A percentile compares a stretch with the other conserved stretches of the same genome.
Evolutionary conservation across 306 rosid genomes (phyloP).

Genomic region (Fagus sylvatica): DNA sequence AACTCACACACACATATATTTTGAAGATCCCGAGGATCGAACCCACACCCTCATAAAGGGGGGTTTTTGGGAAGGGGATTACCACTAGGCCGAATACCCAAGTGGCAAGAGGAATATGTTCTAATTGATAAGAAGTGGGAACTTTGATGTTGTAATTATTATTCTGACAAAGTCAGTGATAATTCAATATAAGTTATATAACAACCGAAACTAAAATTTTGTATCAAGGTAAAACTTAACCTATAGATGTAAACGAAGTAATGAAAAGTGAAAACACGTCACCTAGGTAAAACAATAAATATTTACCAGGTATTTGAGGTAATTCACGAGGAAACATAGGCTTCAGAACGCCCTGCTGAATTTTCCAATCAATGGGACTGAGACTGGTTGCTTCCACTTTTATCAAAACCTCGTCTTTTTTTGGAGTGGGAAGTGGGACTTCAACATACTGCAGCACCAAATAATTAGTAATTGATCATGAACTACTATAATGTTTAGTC

Average conservation of each 20-base stretch:
- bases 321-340: constrained; percentile 47
- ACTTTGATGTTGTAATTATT: too few species aligned
- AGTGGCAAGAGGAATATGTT: too few species aligned
- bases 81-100: too few species aligned
- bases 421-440: constrained; percentile 62
- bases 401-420: constrained; percentile 50
- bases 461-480: neutral
- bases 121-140: too few species aligned
- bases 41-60: too few species aligned
- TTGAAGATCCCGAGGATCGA: too few species aligned
- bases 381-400: constrained; percentile 62
- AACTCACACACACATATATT: too few species aligned
- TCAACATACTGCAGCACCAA: constrained; percentile 56
- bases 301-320: constrained; percentile 65
- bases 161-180: neutral
- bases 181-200: neutral
- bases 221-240: too few species aligned
- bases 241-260: neutral
- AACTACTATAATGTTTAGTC: too few species aligned
- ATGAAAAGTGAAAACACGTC: neutral
- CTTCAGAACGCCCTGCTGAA: constrained; percentile 54
- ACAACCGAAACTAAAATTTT: neutral
- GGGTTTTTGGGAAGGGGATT: too few species aligned
- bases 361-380: constrained; percentile 73
- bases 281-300: neutral